Percentiles rank a stretch among this genome's conserved stretches.
phyloP scores from a whole-genome alignment of 345 rosid genomes.

The Eucalyptus melliodora region DNA sequence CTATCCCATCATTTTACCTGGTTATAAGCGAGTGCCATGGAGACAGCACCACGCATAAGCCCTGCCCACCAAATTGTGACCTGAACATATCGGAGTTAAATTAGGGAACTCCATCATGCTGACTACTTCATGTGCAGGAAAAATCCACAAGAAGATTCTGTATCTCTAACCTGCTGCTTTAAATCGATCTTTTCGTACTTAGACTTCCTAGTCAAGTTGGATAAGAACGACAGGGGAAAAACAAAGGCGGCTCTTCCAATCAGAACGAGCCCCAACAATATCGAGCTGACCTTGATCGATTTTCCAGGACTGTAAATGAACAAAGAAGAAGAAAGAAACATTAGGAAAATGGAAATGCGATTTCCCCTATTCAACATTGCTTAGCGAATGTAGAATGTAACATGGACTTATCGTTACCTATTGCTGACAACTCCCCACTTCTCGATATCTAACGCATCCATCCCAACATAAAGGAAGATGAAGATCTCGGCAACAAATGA shows the following conservation, averaged over 20 bases:
- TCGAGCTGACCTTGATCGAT: constrained; percentile 23
- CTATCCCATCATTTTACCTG: constrained; percentile 2
- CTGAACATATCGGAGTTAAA: neutral
- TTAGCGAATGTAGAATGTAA: neutral
- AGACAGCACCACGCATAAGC: constrained; percentile 41
- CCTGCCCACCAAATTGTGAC: constrained; percentile 47
- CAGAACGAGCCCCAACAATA: constrained; percentile 20
- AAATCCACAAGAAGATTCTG: neutral
- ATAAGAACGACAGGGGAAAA: constrained; percentile 31
- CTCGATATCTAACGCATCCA: constrained; percentile 43
- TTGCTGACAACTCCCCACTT: constrained; percentile 31
- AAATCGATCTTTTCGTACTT: constrained; percentile 5
- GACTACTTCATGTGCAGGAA: neutral
- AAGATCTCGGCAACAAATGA: constrained; percentile 40
- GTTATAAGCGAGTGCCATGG: constrained; percentile 44
- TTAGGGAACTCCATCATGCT: neutral
- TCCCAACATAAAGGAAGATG: constrained; percentile 43
- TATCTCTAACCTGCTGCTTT: constrained; percentile 14
- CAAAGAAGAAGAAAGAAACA: neutral
- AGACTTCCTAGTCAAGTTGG: constrained; percentile 28
- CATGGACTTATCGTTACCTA: constrained; percentile 3
- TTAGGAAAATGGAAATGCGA: neutral
- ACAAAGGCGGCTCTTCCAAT: constrained; percentile 42
- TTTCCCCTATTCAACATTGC: neutral
- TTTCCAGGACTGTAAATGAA: constrained; percentile 25